A percentile compares a stretch with the other conserved stretches of the same genome.
Evolutionary conservation across 2,329 filamentous ascomycete genomes (phyloP).

Genomic region (Diaporthe vexans): DNA sequence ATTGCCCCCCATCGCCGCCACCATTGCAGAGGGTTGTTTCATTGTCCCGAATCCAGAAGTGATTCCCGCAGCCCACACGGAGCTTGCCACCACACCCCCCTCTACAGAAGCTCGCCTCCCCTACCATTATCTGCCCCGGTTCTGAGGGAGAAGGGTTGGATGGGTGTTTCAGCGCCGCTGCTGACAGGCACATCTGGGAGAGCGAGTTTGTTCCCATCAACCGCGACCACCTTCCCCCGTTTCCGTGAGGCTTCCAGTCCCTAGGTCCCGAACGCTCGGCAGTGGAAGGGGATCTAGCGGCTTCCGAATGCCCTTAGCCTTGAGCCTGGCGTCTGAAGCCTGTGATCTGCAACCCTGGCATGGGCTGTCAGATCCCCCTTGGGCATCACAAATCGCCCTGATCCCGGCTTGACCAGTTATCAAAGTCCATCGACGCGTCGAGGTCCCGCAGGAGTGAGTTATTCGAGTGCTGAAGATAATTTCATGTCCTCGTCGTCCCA

Average conservation of each 20-base stretch:
- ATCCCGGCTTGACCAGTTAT: too few relatives aligned
- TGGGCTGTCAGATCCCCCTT: too few relatives aligned
- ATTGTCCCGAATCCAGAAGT: constrained; percentile 8
- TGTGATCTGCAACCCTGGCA: too few relatives aligned
- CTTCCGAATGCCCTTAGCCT: neutral
- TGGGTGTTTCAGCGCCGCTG: neutral
- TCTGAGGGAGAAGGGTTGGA: neutral
- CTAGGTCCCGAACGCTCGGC: neutral
- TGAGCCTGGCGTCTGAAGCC: neutral
- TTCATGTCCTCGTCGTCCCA: too few relatives aligned
- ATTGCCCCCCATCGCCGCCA: neutral
- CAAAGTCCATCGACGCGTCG: too few relatives aligned
- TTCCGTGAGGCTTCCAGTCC: neutral
- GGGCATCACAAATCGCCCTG: too few relatives aligned
- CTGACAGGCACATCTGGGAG: neutral
- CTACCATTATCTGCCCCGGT: neutral
- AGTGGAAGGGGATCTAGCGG: neutral
- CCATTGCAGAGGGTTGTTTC: constrained; percentile 4
- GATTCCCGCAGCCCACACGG: neutral
- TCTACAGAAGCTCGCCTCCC: neutral
- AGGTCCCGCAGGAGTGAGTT: too few relatives aligned
- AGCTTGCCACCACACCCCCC: neutral
- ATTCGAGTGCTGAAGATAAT: too few relatives aligned
- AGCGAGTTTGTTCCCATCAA: neutral
- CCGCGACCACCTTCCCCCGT: neutral